phyloP scores from a whole-genome alignment of 345 rosid genomes.

The Microthlaspi erraticum region DNA sequence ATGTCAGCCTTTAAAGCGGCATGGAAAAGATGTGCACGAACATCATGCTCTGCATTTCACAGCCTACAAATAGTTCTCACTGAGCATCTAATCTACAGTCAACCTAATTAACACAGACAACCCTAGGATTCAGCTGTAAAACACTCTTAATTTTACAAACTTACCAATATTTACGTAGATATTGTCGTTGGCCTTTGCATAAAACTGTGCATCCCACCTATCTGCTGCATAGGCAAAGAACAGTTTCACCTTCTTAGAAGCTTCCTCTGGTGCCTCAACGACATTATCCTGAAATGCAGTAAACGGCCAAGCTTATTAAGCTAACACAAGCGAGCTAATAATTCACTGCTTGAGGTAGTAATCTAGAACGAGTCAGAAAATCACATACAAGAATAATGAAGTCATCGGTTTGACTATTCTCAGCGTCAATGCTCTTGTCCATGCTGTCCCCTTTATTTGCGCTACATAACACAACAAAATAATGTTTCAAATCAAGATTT shows the following conservation, averaged over 20 bases:
- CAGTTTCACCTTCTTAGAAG: slow-evolving; percentile 61
- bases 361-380: slow-evolving; percentile 17
- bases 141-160: slow-evolving; percentile 35
- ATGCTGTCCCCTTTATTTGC: slow-evolving; percentile 67
- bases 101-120: neutral
- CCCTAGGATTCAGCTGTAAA: slow-evolving; percentile 6
- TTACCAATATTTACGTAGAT: slow-evolving; percentile 76
- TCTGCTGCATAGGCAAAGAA: slow-evolving; percentile 72
- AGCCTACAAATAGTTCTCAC: neutral
- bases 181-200: slow-evolving; percentile 80
- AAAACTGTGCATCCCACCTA: slow-evolving; percentile 84
- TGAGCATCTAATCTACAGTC: slow-evolving; percentile 17
- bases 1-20: slow-evolving; percentile 7
- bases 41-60: slow-evolving; percentile 1
- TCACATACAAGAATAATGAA: slow-evolving; percentile 69
- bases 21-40: neutral
- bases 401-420: slow-evolving; percentile 70
- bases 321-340: slow-evolving; percentile 10
- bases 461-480: slow-evolving; percentile 46
- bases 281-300: slow-evolving; percentile 57
- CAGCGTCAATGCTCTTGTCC: slow-evolving; percentile 66
- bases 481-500: slow-evolving; percentile 19
- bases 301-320: slow-evolving; percentile 25
- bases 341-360: slow-evolving; percentile 7
- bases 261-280: slow-evolving; percentile 64